Evolutionary conservation across 176 grass and related monocot species (phyloP), one percentile per base, ranked within the genome.

Genomic region (Eragrostis nindensis): DNA sequence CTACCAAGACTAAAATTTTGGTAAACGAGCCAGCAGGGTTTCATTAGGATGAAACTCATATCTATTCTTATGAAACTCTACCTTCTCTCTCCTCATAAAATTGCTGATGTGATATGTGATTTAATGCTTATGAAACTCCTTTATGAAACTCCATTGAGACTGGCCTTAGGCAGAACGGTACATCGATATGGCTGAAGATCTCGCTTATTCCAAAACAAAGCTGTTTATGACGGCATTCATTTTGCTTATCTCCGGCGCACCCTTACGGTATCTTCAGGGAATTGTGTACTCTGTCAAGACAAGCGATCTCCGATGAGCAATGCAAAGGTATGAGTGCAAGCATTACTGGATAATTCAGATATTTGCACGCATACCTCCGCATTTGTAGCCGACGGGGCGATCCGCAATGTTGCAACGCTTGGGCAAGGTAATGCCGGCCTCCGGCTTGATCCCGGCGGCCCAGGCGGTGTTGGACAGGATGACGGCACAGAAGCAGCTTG

Each of bases 311-410:
- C 8, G 13, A 3, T 74, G 68, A 82, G 56, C n/a, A 8, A 15
- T 15, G 25, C 6, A 53, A 15, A 7, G 19, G 0, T 52, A 27
- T 6, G 7, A 12, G 16, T 43, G 1, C 12, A 8, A 21, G 6
- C 0, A 14, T 60, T 27, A 44, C 9, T 59, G 8, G 32, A 36
- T 32, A 30, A 7, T 26, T 32, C 12, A 55, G 10, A 56, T 12
- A 44, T 11, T 2, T n/a, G 50, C 12, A 8, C 9, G 3, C n/a
- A n/a, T 72, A 86, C 86, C 90, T 66, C 90, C 86, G 52, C 90
- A 92, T 41, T 92, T 82, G 83, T 92, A 92, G 21, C 90, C 90
- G 49, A 86, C 61, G 11, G 86, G 90, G 44, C 90, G 90, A 41
- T 89, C 67, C 11, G 83, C 78, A 47, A 92, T 19, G 78, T 43